phyloP scores from a whole-genome alignment of 1,284 basidiomycete species.

The Veloboletus limbatus region DNA sequence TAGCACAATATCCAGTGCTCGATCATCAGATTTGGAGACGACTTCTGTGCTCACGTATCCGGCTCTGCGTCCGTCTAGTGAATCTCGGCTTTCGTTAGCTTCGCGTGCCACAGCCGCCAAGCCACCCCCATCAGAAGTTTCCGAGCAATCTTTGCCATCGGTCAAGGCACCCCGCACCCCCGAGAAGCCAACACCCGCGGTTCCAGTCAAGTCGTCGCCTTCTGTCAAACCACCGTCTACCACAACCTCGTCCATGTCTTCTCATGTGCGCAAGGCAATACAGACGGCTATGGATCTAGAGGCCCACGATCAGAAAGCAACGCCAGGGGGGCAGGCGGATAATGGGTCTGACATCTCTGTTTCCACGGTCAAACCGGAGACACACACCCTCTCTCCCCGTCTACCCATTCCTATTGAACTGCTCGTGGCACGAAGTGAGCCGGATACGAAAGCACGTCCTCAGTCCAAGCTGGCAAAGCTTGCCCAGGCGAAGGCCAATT shows the following conservation, averaged over 20 bases:
- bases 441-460: constrained; percentile 35
- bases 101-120: constrained; percentile 20
- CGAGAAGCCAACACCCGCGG: constrained; percentile 11
- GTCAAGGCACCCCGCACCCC: constrained; percentile 13
- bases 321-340: constrained; percentile 11
- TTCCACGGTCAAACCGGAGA: constrained; percentile 24
- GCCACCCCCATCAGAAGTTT: constrained; percentile 17
- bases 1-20: constrained; percentile 43
- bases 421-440: constrained; percentile 12
- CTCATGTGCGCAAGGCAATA: constrained; percentile 60
- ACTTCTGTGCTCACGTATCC: constrained; percentile 67
- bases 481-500: constrained; percentile 55
- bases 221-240: constrained; percentile 28
- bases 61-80: constrained; percentile 56
- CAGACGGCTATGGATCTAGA: constrained; percentile 50
- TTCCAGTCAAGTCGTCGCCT: constrained; percentile 23
- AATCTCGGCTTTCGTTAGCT: constrained; percentile 46
- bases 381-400: constrained; percentile 2
- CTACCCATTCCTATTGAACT: constrained; percentile 10
- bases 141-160: constrained; percentile 14
- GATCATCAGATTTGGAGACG: constrained; percentile 40
- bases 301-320: constrained; percentile 27
- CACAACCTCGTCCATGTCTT: constrained; percentile 49
- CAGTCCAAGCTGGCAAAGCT: constrained; percentile 71
- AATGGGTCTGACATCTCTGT: constrained; percentile 19